A percentile compares a stretch with the other conserved stretches of the same genome.
phyloP scores from a whole-genome alignment of 2,329 filamentous ascomycete genomes.

The Ceratocystis eucalypticola region DNA sequence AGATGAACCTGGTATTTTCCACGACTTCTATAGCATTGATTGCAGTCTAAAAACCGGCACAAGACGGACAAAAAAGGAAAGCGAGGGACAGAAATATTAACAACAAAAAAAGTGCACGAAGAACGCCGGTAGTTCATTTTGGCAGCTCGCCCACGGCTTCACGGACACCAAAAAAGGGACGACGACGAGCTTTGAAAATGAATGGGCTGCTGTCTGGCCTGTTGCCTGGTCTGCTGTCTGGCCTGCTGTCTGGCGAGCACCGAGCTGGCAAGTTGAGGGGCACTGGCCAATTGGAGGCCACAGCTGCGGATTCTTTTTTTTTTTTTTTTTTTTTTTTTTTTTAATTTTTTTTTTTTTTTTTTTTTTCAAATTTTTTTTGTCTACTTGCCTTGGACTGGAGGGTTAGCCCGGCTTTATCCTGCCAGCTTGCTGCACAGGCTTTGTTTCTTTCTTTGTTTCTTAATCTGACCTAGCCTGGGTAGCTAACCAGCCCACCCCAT shows the following conservation, averaged over 20 bases:
- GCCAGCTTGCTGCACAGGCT: not conserved
- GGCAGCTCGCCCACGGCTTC: not conserved
- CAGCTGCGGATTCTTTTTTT: not conserved
- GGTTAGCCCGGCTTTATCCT: not conserved
- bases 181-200: not conserved
- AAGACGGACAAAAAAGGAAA: too few relatives aligned
- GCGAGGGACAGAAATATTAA: too few relatives aligned
- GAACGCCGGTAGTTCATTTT: too few relatives aligned
- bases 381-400: too few relatives aligned
- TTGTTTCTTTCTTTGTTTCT: slow-evolving; percentile 3
- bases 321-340: not conserved
- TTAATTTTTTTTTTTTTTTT: not conserved
- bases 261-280: not conserved
- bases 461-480: not conserved
- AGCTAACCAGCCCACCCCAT: too few relatives aligned
- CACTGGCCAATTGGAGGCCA: not conserved
- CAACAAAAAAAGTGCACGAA: too few relatives aligned
- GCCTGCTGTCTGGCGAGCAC: not conserved
- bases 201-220: not conserved
- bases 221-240: too few relatives aligned
- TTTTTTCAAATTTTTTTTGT: not conserved
- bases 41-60: too few relatives aligned
- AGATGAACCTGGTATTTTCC: too few relatives aligned
- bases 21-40: too few relatives aligned
- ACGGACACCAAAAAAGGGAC: not conserved